Evolutionary conservation across 345 rosid genomes (phyloP), one percentile per base, ranked within the genome.

Genomic region (Populus tremula): DNA sequence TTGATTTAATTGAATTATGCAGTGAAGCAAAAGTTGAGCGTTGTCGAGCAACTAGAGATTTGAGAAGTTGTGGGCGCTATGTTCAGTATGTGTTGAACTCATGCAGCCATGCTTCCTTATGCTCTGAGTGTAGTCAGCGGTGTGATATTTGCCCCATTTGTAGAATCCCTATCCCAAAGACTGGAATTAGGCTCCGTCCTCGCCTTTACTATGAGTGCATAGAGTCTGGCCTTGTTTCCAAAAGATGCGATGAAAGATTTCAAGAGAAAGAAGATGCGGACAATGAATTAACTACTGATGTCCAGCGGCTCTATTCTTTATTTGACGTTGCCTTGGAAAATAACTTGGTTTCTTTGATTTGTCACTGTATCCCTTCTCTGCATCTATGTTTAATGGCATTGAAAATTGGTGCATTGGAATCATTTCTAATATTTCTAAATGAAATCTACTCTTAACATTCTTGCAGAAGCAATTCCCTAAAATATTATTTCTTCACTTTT

Each of bases 11-110:
- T 56, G 97, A 94, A 69, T 79, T 96, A 79, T 84, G 93, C 76
- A 88, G 88, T 43, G 98, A 96, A 84, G 99, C 95, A 0, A 96
- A 94, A 82, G 83, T 88, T 65, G 99, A 96, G 87, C 84, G 76
- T 2, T 96, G 99, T 67, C 86, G 99, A 47, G 99, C 98, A n/a
- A 85, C 96, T 75, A 92, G 99, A 79, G 97, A 96, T 86, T 85
- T 94, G 86, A 82, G 95, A 71, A 90, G 97, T 78, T 94, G 99
- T 56, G 98, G 93, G 38, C 87, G 92, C 54, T 87, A 81, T 77
- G 99, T 94, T 23, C 88, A 87, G 70, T 76, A 87, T 84, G 90
- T 86, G 23, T 81, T 96, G 76, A 88, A 72, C 79, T 85, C 97
- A 3, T 96, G 99, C 68, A 89, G 97, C 50, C 99, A 96, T 88